Conservation (phyloP, 768 basidiomycete genomes). For the Naganishia vaughanmartiniae region DNA sequence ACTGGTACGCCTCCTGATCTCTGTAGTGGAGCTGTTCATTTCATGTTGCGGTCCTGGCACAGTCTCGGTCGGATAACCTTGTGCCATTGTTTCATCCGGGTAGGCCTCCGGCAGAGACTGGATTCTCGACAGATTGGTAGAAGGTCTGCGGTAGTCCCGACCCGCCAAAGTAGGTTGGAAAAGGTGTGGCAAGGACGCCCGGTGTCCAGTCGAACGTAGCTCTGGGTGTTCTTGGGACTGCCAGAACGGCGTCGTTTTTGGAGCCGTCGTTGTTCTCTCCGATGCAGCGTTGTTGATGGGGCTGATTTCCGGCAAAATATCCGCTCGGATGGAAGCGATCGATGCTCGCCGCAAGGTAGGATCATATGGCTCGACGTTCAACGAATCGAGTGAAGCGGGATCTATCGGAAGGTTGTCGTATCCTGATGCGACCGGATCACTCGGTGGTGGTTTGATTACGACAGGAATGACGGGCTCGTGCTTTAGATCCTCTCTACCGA, state of each 20-base stretch:
- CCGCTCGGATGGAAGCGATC: constrained; percentile 8
- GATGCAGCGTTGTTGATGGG: background rate
- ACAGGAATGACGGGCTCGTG: constrained; percentile 5
- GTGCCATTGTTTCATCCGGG: background rate
- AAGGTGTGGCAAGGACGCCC: constrained; percentile 35
- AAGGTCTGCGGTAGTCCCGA: constrained; percentile 10
- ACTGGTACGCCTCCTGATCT: background rate
- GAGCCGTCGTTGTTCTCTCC: background rate
- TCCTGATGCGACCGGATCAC: constrained; percentile 40
- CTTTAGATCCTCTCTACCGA: background rate
- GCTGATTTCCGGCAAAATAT: constrained; percentile 1
- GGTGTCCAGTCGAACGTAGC: constrained; percentile 25
- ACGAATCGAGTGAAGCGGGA: background rate
- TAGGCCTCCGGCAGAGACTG: constrained; percentile 36
- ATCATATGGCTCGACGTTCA: constrained; percentile 3
- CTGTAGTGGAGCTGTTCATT: background rate
- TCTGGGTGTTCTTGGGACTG: background rate
- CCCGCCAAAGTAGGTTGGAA: background rate
- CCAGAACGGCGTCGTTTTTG: background rate
- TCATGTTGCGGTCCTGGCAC: background rate
- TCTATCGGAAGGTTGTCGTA: constrained; percentile 38
- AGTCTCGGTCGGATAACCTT: background rate
- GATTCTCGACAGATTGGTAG: constrained; percentile 37
- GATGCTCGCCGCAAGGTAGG: background rate
- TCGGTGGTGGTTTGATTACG: constrained; percentile 15